Evolutionary conservation across 495 filamentous ascomycete genomes (phyloP), one percentile per base, ranked within the genome.

Genomic region (Cladorrhinum samala): DNA sequence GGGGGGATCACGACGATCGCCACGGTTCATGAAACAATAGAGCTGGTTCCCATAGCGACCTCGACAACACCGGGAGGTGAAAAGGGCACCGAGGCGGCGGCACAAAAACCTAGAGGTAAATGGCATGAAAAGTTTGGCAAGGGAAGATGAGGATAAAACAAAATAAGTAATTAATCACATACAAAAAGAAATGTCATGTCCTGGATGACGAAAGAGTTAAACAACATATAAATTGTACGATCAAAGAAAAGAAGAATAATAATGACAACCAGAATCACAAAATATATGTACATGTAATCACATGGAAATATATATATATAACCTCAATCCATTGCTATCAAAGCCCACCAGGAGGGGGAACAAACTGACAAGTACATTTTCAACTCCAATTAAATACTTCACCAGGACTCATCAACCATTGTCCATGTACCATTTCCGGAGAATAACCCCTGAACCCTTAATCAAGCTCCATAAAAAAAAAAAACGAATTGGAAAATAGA

Each of bases 101-200:
- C 62, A n/a, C 52, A 66, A 9, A 62, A 65, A 3, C 72, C 74
- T 5, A 77, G 76, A 57, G 81, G 89, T 51, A 94, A 92, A 62
- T 95, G 90, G 90, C 90, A 95, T 67, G 90, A 94, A 65, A 84
- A 80, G 59, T 92, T 95, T 71, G 86, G 79, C 33, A 73, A 70
- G 49, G 68, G 64, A 38, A 65, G 70, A 55, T 74, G 57, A 56
- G 9, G 14, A 37, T 14, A 41, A 41, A 41, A 9, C 7, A 41
- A 41, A 4, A 41, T 14, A 18, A 18, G 39, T 41, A 41, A 17
- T 3, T 41, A 5, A 18, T 9, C 17, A n/a, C 39, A 14, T 14
- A 17, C 39, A 41, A 8, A 14, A 41, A 41, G 39, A 37, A 14
- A 7, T 37, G 7, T 14, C 14, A 7, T 14, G 30, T 37, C 6